Evolutionary conservation across 768 basidiomycete genomes (phyloP), one percentile per base, ranked within the genome.

Genomic region (Pisolithus tinctorius): DNA sequence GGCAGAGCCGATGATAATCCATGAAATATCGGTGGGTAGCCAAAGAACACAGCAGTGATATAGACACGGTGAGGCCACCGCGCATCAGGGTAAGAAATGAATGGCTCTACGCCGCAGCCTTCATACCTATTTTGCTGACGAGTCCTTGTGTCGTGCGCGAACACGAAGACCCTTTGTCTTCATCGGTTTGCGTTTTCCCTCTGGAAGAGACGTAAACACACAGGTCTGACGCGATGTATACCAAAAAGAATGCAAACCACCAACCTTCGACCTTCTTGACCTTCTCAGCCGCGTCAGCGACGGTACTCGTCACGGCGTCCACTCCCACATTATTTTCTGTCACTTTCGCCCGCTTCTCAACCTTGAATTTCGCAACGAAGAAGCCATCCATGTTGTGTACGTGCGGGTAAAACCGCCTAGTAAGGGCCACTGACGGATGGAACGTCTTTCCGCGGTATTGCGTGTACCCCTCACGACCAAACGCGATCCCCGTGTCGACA

Each of bases 371-470:
- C 53, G 95, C 95, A 50, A 98, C 94, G 68, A 80, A 99, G 78
- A 99, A 99, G 5, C 96, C 96, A 66, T 99, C 96, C 94, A 98
- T 96, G 70, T 99, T 99, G 72, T 97, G 94, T 60, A 96, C 93
- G 69, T 97, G 94, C 14, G 94, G 90, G 65, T 93, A 95, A 68
- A 93, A 95, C 54, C 96, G 75, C 58, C 93, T 74, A 17, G 96
- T 96, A 57, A 95, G 69, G 55, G 73, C 77, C 60, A 99, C 66
- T 56, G 80, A 87, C 31, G 86, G 76, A 65, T 84, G 77, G 71
- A 98, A 98, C 29, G 70, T 79, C 77, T 94, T 98, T 20, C 95
- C 96, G 47, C 92, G 83, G 74, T 84, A 98, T 54, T 78, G 81
- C 30, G 84, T 88, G 71, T 86, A 97, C 6, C 96, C 96, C 64